Conservation (phyloP, 2,329 filamentous ascomycete species). For the Byssothecium circinans region DNA sequence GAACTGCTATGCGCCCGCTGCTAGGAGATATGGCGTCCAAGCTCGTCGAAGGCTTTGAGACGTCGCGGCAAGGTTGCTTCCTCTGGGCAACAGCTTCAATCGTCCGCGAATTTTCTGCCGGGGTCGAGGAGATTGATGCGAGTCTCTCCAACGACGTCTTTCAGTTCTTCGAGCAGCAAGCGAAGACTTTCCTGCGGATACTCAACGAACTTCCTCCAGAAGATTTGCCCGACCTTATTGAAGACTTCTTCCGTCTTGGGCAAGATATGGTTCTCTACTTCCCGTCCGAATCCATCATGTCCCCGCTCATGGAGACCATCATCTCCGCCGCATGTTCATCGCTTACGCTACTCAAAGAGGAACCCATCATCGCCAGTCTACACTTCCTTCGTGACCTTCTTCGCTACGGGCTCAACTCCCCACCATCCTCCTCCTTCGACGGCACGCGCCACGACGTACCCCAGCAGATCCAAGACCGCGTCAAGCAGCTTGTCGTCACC, state of each 20-base stretch:
- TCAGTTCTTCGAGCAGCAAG: constrained; percentile 91
- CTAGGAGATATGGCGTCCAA: constrained; percentile 85
- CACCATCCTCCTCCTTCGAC: constrained; percentile 62
- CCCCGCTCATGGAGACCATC: constrained; percentile 76
- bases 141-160: constrained; percentile 87
- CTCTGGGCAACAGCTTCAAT: constrained; percentile 98
- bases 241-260: constrained; percentile 93
- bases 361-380: constrained; percentile 85
- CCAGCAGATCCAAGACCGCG: constrained; percentile 69
- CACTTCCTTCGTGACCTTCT: constrained; percentile 91
- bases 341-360: constrained; percentile 84
- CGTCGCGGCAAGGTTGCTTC: constrained; percentile 91
- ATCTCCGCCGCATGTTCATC: constrained; percentile 86
- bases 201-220: constrained; percentile 79
- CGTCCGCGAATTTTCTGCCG: constrained; percentile 91
- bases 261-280: constrained; percentile 94
- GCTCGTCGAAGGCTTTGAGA: constrained; percentile 79
- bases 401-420: constrained; percentile 79
- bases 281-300: constrained; percentile 78
- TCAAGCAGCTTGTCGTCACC: constrained; percentile 69
- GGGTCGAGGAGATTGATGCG: constrained; percentile 79
- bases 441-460: constrained; percentile 62
- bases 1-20: constrained; percentile 82
- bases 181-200: constrained; percentile 83
- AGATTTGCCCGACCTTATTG: constrained; percentile 81